Percentiles rank a stretch among this genome's conserved stretches.
Evolutionary conservation across 352 stramenopile species (phyloP).

Genomic region (Phytopythium helicoides): DNA sequence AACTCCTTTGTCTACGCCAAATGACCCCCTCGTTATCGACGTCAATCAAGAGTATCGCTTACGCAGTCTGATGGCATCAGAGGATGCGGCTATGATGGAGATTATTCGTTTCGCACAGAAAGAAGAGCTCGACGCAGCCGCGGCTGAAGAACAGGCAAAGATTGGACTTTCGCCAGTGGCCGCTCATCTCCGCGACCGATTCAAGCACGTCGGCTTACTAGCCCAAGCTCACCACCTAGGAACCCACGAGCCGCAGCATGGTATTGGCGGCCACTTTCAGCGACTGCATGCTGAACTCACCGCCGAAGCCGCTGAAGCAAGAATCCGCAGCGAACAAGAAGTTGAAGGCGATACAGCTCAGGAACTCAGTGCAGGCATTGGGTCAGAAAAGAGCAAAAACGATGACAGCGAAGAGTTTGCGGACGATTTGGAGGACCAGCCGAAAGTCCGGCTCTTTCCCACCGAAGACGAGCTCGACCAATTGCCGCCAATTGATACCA

Average conservation of each 20-base stretch:
- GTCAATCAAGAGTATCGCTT: constrained; percentile 21
- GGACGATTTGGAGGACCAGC: not conserved
- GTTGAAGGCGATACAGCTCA: not conserved
- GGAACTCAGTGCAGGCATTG: constrained; percentile 2
- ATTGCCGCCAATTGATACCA: constrained; percentile 62
- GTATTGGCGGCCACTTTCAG: constrained; percentile 68
- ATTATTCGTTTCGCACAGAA: constrained; percentile 74
- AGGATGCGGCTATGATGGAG: constrained; percentile 53
- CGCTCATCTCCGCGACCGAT: constrained; percentile 56
- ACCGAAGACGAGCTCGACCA: constrained; percentile 46
- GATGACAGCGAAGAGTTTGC: constrained; percentile 15
- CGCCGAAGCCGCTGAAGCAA: not conserved
- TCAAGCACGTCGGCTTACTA: constrained; percentile 59
- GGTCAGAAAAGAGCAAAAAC: constrained; percentile 20
- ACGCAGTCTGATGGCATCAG: constrained; percentile 42
- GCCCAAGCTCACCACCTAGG: constrained; percentile 35
- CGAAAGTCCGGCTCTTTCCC: constrained; percentile 36
- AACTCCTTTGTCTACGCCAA: not conserved
- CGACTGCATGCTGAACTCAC: constrained; percentile 49
- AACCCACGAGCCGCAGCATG: constrained; percentile 26
- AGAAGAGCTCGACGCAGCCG: constrained; percentile 23
- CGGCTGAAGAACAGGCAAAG: constrained; percentile 35
- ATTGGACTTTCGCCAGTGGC: constrained; percentile 43
- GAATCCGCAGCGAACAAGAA: not conserved
- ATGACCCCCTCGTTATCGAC: constrained; percentile 1